phyloP scores from a whole-genome alignment of 1,284 basidiomycete species.

The Naganishia sp. region DNA sequence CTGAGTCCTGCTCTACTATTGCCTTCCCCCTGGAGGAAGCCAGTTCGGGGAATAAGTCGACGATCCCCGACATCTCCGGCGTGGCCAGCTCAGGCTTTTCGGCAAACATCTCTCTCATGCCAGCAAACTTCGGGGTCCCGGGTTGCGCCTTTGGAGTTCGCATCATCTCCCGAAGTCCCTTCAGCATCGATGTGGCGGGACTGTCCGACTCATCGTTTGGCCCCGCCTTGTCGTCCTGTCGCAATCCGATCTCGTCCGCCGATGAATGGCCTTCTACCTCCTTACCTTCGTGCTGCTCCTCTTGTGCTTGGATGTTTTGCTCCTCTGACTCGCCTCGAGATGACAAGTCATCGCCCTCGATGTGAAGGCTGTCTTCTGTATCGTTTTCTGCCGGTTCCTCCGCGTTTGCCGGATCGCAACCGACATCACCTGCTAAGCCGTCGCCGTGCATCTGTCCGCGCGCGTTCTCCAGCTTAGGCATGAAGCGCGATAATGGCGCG shows the following conservation, averaged over 20 bases:
- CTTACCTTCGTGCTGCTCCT: background rate
- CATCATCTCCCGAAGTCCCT: conserved; percentile 41
- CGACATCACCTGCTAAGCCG: too few species aligned
- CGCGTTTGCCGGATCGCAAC: too few species aligned
- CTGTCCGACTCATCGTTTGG: background rate
- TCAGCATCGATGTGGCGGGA: conserved; percentile 37
- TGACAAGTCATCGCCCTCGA: background rate
- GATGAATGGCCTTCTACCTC: conserved; percentile 4
- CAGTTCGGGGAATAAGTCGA: conserved; percentile 19
- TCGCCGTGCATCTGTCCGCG: background rate
- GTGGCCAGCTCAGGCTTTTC: conserved; percentile 10
- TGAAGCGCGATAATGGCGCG: conserved; percentile 20
- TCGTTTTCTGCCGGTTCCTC: too few species aligned
- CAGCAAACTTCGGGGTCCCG: conserved; percentile 38
- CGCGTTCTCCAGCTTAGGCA: conserved; percentile 7
- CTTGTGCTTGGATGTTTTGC: background rate
- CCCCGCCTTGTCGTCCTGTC: background rate
- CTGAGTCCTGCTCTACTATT: background rate
- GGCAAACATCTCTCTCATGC: conserved; percentile 39
- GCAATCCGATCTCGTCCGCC: conserved; percentile 2
- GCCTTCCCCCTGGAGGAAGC: background rate
- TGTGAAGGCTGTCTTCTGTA: too few species aligned
- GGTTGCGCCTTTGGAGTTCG: conserved; percentile 29
- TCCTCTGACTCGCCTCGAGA: background rate
- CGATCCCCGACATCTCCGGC: conserved; percentile 24